Percentiles rank a stretch among this genome's conserved stretches.
phyloP scores from a whole-genome alignment of 257 asterid species.

The Striga asiatica region DNA sequence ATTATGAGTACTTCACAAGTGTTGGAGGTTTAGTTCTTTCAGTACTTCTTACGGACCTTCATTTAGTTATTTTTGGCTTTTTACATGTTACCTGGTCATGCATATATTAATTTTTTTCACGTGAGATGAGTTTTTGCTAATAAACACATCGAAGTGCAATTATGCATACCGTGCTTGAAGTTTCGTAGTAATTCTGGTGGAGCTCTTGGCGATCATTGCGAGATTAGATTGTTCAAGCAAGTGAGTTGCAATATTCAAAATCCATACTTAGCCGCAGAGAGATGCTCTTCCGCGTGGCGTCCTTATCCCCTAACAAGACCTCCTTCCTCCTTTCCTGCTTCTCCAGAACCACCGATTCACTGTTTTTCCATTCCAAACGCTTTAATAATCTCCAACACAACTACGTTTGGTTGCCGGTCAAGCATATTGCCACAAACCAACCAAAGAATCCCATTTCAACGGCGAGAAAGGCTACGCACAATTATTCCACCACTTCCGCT shows the following conservation, averaged over 20 bases:
- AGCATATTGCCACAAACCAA: constrained; percentile 14
- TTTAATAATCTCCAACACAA: constrained; percentile 9
- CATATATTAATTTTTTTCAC: background rate
- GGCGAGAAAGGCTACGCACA: constrained; percentile 22
- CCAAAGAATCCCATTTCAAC: constrained; percentile 18
- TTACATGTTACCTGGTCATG: background rate
- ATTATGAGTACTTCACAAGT: background rate
- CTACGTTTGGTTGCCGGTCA: background rate
- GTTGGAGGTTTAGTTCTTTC: no score
- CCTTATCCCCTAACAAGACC: constrained; percentile 23
- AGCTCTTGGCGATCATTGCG: background rate
- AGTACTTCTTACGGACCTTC: background rate
- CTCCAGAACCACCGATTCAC: constrained; percentile 19
- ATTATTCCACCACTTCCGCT: constrained; percentile 33
- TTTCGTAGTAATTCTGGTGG: constrained; percentile 9
- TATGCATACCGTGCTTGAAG: background rate
- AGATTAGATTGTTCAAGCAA: constrained; percentile 5
- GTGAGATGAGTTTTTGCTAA: no score
- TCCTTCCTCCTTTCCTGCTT: constrained; percentile 26
- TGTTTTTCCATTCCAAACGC: constrained; percentile 19
- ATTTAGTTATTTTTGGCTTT: background rate
- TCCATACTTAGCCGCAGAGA: constrained; percentile 3
- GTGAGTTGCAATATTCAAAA: constrained; percentile 4
- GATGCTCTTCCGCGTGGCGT: constrained; percentile 29
- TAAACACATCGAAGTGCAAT: no score